Conservation (phyloP, 129 eudicot genomes). For the Oenanthe sinensis region DNA sequence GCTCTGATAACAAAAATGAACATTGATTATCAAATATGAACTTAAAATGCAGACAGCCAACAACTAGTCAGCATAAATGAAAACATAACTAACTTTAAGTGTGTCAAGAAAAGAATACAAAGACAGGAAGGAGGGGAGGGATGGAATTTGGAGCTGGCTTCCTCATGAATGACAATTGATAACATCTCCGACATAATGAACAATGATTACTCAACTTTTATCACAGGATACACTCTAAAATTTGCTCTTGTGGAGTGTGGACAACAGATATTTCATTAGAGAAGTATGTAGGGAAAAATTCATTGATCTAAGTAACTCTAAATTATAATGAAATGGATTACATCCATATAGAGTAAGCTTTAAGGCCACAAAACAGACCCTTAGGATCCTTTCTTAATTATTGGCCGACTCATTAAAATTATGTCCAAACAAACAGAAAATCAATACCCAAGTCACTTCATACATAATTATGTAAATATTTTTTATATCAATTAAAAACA, state of each 20-base stretch:
- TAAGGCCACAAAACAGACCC: not conserved
- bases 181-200: not conserved
- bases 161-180: not conserved
- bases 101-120: not conserved
- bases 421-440: too few species aligned
- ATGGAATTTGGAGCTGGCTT: not conserved
- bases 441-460: not conserved
- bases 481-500: not conserved
- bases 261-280: too few species aligned
- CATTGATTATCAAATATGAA: not conserved
- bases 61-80: not conserved
- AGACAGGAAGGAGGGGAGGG: too few species aligned
- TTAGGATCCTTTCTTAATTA: too few species aligned
- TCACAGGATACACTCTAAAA: not conserved
- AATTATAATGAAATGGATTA: too few species aligned
- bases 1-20: slow-evolving; percentile 40
- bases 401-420: not conserved
- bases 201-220: not conserved
- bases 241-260: too few species aligned
- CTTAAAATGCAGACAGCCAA: too few species aligned
- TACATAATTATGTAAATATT: not conserved
- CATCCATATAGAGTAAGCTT: too few species aligned
- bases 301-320: too few species aligned
- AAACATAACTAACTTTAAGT: not conserved
- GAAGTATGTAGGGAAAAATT: too few species aligned